Conservation (phyloP, 257 asterid genomes). For the Solanum stenotomum region DNA sequence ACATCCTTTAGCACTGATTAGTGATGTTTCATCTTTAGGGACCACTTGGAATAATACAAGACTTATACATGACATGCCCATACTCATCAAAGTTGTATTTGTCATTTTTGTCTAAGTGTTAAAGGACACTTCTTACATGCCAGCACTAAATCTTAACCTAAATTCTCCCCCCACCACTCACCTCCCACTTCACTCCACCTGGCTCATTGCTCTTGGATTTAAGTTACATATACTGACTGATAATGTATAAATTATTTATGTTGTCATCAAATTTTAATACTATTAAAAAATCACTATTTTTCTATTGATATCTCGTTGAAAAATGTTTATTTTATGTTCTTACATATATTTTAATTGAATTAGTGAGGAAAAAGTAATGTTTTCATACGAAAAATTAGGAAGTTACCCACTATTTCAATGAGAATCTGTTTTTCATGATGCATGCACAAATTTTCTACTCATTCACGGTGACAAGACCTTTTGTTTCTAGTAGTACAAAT, state of each 20-base stretch:
- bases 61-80: neutral
- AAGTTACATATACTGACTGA: neutral
- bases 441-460: neutral
- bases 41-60: neutral
- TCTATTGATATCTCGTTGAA: neutral
- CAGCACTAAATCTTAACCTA: neutral
- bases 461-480: neutral
- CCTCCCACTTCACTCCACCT: neutral
- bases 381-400: no score
- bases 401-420: neutral
- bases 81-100: slow-evolving; percentile 2
- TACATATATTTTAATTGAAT: no score
- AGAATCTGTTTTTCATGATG: no score
- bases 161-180: neutral
- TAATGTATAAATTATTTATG: neutral
- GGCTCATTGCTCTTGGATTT: neutral
- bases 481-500: neutral
- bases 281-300: no score
- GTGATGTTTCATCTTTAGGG: slow-evolving; percentile 6
- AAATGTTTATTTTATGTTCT: no score
- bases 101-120: slow-evolving; percentile 6
- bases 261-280: neutral
- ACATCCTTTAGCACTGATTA: slow-evolving; percentile 8
- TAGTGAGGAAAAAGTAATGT: neutral
- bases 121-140: neutral